phyloP scores from a whole-genome alignment of 2,329 filamentous ascomycete species.

The Exophiala bonariae region DNA sequence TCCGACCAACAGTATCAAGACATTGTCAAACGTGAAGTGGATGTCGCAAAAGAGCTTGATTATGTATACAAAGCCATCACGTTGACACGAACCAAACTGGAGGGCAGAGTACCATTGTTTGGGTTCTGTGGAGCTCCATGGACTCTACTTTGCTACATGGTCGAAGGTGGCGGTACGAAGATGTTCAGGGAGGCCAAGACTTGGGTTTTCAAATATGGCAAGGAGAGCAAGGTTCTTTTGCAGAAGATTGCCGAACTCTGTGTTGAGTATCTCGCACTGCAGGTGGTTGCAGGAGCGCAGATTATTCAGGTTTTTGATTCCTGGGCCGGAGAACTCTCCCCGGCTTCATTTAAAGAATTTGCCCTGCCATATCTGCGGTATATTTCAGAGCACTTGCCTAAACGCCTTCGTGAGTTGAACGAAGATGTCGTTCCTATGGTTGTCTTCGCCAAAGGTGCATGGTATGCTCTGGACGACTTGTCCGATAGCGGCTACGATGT shows the following conservation, averaged over 20 bases:
- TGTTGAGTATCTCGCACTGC: slow-evolving; percentile 88
- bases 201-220: slow-evolving; percentile 89
- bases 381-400: slow-evolving; percentile 79
- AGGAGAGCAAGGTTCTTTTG: slow-evolving; percentile 76
- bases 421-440: slow-evolving; percentile 89
- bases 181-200: slow-evolving; percentile 92
- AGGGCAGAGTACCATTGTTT: slow-evolving; percentile 85
- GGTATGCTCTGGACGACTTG: slow-evolving; percentile 86
- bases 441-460: slow-evolving; percentile 96
- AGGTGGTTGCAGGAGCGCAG: slow-evolving; percentile 92
- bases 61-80: slow-evolving; percentile 98
- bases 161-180: slow-evolving; percentile 94
- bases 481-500: slow-evolving; percentile 91
- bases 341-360: slow-evolving; percentile 78
- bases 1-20: slow-evolving; percentile 79
- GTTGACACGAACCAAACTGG: slow-evolving; percentile 81
- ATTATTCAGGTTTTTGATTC: slow-evolving; percentile 97
- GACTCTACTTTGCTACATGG: slow-evolving; percentile 98
- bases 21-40: slow-evolving; percentile 74
- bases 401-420: slow-evolving; percentile 69
- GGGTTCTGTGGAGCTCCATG: slow-evolving; percentile 97
- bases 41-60: slow-evolving; percentile 79
- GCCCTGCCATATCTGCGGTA: slow-evolving; percentile 81
- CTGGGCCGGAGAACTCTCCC: slow-evolving; percentile 92
- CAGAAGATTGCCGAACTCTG: slow-evolving; percentile 93